Evolutionary conservation across 306 rosid genomes (phyloP).

Genomic region (Clitoria ternatea): DNA sequence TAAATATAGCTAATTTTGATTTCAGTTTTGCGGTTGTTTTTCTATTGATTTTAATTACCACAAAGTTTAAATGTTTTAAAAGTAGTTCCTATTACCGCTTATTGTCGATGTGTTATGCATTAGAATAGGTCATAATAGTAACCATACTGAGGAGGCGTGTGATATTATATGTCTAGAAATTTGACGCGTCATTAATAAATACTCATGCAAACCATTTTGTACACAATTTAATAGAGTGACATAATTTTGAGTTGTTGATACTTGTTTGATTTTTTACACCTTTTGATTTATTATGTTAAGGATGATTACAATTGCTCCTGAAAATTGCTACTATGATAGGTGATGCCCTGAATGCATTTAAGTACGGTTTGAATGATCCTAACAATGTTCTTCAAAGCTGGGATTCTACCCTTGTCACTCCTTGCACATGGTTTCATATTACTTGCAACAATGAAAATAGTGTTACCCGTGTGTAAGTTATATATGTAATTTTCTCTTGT

Average conservation of each 20-base stretch:
- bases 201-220: no score
- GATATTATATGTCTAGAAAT: no score
- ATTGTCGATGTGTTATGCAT: no score
- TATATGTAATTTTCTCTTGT: background rate
- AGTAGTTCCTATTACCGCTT: no score
- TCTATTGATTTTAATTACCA: no score
- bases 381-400: slow-evolving; percentile 51
- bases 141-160: no score
- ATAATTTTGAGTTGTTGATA: background rate
- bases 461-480: slow-evolving; percentile 67
- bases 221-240: background rate
- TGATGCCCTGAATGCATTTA: slow-evolving; percentile 61
- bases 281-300: background rate
- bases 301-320: background rate
- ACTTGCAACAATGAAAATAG: slow-evolving; percentile 47
- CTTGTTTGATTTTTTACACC: background rate
- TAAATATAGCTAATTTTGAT: no score
- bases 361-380: slow-evolving; percentile 48
- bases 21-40: no score
- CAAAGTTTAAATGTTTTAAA: no score
- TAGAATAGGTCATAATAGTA: no score
- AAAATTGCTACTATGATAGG: slow-evolving; percentile 30
- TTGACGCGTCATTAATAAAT: no score
- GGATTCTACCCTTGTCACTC: slow-evolving; percentile 63
- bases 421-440: slow-evolving; percentile 78